Conservation (phyloP, 169 alveolate genomes). For the Eimeria sp. region DNA sequence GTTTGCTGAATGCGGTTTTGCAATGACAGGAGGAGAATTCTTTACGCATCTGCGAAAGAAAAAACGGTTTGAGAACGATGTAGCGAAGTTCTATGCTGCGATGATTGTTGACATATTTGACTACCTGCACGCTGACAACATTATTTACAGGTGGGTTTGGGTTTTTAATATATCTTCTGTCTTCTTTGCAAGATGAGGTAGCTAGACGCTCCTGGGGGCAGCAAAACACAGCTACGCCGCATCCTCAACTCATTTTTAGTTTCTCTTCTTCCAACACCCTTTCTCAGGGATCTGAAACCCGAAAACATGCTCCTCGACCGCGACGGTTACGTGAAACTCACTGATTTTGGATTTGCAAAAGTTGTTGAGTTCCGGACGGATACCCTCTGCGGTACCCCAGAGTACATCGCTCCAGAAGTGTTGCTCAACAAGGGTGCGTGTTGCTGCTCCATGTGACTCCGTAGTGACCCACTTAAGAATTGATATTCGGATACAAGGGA, state of each 20-base stretch:
- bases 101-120: conserved; percentile 97
- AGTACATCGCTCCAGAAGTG: conserved; percentile 99
- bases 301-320: conserved; percentile 98
- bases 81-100: conserved; percentile 93
- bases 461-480: neutral
- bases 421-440: conserved; percentile 92
- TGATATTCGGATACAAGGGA: neutral
- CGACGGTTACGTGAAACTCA: conserved; percentile 98
- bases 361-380: conserved; percentile 96
- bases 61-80: conserved; percentile 89
- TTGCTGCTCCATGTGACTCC: neutral
- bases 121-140: conserved; percentile 97
- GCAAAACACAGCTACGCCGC: too few species aligned
- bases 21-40: conserved; percentile 93
- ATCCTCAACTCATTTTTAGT: neutral
- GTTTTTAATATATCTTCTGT: neutral
- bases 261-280: neutral
- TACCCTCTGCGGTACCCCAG: conserved; percentile 99
- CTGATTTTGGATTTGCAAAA: conserved; percentile 99
- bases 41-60: conserved; percentile 93
- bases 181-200: neutral
- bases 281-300: conserved; percentile 97
- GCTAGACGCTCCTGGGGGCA: neutral
- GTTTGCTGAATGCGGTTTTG: conserved; percentile 85
- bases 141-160: conserved; percentile 90